phyloP scores from a whole-genome alignment of 1,139 yeast genomes.

The Kodamaea plutei region DNA sequence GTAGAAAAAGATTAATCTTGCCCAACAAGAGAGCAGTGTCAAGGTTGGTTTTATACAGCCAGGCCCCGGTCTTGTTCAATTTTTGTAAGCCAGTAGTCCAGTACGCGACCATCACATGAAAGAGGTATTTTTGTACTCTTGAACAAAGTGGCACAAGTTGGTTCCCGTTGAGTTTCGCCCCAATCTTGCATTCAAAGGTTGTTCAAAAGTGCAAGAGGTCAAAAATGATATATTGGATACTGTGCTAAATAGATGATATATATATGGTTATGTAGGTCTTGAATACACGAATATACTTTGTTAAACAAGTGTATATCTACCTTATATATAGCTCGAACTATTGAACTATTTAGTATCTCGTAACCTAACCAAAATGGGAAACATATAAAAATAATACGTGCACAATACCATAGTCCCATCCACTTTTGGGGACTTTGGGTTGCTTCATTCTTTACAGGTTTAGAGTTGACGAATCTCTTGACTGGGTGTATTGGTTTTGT shows the following conservation, averaged over 20 bases:
- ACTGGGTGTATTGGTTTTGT: too few relatives aligned
- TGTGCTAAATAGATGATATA: neutral
- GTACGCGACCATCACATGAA: too few relatives aligned
- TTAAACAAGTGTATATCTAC: neutral
- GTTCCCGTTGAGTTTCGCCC: neutral
- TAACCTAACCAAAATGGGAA: constrained; percentile 1
- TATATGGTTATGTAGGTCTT: neutral
- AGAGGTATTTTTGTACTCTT: neutral
- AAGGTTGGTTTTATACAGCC: too few relatives aligned
- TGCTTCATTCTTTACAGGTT: too few relatives aligned
- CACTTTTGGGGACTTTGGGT: too few relatives aligned
- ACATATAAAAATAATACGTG: neutral
- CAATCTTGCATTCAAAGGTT: constrained; percentile 1
- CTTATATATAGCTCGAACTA: too few relatives aligned
- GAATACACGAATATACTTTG: neutral
- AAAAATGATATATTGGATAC: neutral
- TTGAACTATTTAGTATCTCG: neutral
- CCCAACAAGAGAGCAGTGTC: too few relatives aligned
- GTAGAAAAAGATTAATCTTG: too few relatives aligned
- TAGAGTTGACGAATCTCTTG: too few relatives aligned
- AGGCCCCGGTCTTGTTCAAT: too few relatives aligned
- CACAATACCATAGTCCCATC: constrained; percentile 2
- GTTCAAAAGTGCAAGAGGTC: constrained; percentile 2
- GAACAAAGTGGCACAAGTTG: neutral
- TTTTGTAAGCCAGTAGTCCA: too few relatives aligned